A percentile compares a stretch with the other conserved stretches of the same genome.
Evolutionary conservation across 176 grass and related monocot genomes (phyloP).

Genomic region (Dactylis glomerata): DNA sequence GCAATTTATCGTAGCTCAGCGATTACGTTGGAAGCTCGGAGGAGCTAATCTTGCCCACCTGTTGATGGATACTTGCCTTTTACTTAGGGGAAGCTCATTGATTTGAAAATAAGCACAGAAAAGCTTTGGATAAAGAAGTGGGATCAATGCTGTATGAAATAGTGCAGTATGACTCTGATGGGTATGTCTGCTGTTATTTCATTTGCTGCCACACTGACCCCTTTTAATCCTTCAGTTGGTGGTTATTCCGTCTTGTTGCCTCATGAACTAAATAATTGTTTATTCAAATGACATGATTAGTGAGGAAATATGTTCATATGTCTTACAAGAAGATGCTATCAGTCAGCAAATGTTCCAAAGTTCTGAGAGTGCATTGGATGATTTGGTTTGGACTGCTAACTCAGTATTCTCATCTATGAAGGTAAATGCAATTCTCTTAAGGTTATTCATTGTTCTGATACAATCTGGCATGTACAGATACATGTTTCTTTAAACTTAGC

Average conservation of each 20-base stretch:
- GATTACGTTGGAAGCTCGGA: background rate
- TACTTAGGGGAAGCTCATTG: constrained; percentile 67
- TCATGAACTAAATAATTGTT: constrained; percentile 3
- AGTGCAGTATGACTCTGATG: constrained; percentile 54
- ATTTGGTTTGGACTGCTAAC: constrained; percentile 84
- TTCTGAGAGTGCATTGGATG: constrained; percentile 81
- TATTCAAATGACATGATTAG: constrained; percentile 31
- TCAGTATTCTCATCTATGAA: constrained; percentile 66
- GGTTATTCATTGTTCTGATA: background rate
- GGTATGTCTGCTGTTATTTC: constrained; percentile 47
- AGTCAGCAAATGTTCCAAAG: constrained; percentile 90
- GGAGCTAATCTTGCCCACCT: constrained; percentile 18
- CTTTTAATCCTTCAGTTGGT: constrained; percentile 18
- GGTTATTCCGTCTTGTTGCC: background rate
- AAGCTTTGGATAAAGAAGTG: constrained; percentile 97
- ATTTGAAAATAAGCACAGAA: constrained; percentile 62
- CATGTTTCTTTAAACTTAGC: constrained; percentile 13
- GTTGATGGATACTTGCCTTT: constrained; percentile 34
- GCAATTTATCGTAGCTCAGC: background rate
- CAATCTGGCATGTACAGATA: background rate
- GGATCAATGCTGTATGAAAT: constrained; percentile 76
- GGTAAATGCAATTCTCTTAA: constrained; percentile 50
- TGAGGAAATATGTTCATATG: constrained; percentile 50
- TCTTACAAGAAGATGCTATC: constrained; percentile 88
- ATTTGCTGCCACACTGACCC: constrained; percentile 20